These are phyloP conservation scores for Ophiostoma sp. DNA, from an alignment of 2,329 filamentous ascomycete species.

Conservation along the genomic window DNA sequence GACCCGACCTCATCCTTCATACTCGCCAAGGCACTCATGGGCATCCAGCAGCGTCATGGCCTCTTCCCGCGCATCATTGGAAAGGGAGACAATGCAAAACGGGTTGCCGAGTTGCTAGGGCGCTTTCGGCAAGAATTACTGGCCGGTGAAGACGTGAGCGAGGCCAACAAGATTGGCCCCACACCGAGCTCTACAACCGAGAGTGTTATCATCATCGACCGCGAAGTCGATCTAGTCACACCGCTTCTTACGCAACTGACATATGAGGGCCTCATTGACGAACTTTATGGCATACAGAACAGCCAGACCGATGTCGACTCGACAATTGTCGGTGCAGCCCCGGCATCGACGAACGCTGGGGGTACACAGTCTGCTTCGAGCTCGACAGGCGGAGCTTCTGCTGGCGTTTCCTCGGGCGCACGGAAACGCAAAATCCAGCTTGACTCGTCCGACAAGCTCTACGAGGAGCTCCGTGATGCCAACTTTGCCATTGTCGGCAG, in stretches of 20 bases:
- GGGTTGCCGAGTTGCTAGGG: slow-evolving; percentile 79
- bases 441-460: slow-evolving; percentile 86
- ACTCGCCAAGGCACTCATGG: slow-evolving; percentile 89
- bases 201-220: slow-evolving; percentile 90
- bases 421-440: slow-evolving; percentile 85
- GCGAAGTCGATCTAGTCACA: slow-evolving; percentile 91
- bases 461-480: slow-evolving; percentile 80
- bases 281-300: slow-evolving; percentile 86
- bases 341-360: slow-evolving; percentile 32
- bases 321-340: slow-evolving; percentile 72
- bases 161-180: slow-evolving; percentile 63
- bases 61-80: slow-evolving; percentile 93
- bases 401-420: slow-evolving; percentile 49
- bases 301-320: slow-evolving; percentile 93
- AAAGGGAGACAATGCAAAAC: slow-evolving; percentile 92
- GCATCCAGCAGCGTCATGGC: slow-evolving; percentile 85
- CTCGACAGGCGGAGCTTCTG: slow-evolving; percentile 53
- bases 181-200: slow-evolving; percentile 86
- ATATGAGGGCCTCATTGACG: slow-evolving; percentile 94
- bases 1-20: slow-evolving; percentile 90
- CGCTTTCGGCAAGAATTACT: slow-evolving; percentile 89
- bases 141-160: slow-evolving; percentile 72
- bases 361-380: slow-evolving; percentile 46
- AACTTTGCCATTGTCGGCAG: slow-evolving; percentile 95
- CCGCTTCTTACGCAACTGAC: slow-evolving; percentile 91